These are phyloP conservation scores for Coelastrella sp. DNA, from an alignment of 139 green algal species.

Conservation along the genomic window DNA sequence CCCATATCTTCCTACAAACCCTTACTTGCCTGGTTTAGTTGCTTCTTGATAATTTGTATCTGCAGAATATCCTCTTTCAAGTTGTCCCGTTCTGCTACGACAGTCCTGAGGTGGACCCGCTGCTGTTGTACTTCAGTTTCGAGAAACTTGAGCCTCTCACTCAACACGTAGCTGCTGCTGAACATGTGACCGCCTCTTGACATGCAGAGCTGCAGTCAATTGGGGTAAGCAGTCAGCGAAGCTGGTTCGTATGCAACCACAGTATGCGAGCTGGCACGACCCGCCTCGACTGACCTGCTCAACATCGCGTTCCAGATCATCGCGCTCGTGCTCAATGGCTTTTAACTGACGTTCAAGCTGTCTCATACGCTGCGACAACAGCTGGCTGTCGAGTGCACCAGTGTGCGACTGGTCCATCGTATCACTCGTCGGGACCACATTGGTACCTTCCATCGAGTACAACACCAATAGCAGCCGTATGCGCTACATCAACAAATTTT, in stretches of 20 bases:
- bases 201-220: not conserved
- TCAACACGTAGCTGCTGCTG: slow-evolving; percentile 27
- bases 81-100: not conserved
- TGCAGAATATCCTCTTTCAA: slow-evolving; percentile 25
- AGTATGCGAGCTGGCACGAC: not conserved
- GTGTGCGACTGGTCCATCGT: not conserved
- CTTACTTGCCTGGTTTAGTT: not conserved
- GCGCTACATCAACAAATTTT: too few species aligned
- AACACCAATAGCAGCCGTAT: too few species aligned
- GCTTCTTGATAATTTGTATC: not conserved
- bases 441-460: not conserved
- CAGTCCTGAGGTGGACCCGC: not conserved
- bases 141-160: slow-evolving; percentile 22
- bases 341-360: not conserved
- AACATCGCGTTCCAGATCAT: slow-evolving; percentile 9
- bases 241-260: too few species aligned
- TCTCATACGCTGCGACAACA: not conserved
- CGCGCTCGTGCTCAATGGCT: not conserved
- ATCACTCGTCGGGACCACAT: not conserved
- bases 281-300: not conserved
- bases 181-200: slow-evolving; percentile 19
- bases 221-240: too few species aligned
- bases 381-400: not conserved
- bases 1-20: not conserved
- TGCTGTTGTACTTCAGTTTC: slow-evolving; percentile 27